Conservation (phyloP, 2,329 filamentous ascomycete genomes). For the Cercospora sp. region DNA sequence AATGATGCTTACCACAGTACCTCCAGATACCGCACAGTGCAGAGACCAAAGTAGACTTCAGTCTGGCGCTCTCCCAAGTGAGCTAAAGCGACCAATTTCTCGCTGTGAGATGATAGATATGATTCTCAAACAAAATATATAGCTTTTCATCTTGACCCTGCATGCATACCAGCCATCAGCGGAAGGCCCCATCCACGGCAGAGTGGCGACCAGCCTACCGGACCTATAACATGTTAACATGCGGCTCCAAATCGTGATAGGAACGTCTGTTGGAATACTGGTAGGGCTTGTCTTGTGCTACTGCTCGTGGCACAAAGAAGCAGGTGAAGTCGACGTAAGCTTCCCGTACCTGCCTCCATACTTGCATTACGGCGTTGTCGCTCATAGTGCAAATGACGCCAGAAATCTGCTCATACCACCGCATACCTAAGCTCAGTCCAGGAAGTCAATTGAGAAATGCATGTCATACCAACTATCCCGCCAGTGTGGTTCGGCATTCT, state of each 20-base stretch:
- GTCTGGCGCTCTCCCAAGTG: slow-evolving; percentile 29
- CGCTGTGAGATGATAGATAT: not conserved
- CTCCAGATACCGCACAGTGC: slow-evolving; percentile 27
- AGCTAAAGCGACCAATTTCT: slow-evolving; percentile 21
- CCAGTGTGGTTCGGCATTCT: not conserved
- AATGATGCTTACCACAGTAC: slow-evolving; percentile 20
- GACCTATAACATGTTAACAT: too few species aligned
- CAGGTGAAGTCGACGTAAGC: not conserved
- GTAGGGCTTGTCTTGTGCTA: too few species aligned
- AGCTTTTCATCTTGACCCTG: too few species aligned
- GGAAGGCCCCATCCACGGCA: too few species aligned
- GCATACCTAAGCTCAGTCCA: not conserved
- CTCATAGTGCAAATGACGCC: too few species aligned
- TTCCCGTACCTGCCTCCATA: not conserved
- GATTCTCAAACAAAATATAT: not conserved
- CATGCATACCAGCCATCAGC: too few species aligned
- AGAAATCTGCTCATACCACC: not conserved
- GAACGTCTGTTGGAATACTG: too few species aligned
- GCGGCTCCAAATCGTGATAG: too few species aligned
- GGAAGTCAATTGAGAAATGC: not conserved
- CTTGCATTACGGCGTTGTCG: too few species aligned
- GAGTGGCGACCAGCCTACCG: too few species aligned
- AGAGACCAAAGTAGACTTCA: slow-evolving; percentile 23
- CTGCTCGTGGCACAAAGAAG: not conserved
- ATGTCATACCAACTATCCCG: not conserved